Percentiles rank a stretch among this genome's conserved stretches.
Evolutionary conservation across 2,329 filamentous ascomycete species (phyloP).

Genomic region (Colletotrichum chrysophilum): DNA sequence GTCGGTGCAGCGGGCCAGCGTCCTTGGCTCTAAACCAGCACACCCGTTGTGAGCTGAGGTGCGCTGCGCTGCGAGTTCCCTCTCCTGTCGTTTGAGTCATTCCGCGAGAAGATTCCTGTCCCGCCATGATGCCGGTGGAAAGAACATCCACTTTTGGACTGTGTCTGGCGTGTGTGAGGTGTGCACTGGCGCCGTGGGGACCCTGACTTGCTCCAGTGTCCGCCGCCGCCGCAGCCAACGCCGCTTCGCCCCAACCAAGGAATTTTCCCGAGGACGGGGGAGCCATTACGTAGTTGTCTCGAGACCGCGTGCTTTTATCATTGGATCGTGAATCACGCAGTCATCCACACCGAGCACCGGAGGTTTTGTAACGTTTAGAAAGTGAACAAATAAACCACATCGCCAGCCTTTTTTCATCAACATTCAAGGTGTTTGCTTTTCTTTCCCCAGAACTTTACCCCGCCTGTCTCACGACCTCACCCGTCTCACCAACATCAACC

Average conservation of each 20-base stretch:
- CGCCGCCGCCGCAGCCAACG: not conserved
- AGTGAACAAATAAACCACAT: not conserved
- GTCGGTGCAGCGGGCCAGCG: not conserved
- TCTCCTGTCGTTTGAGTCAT: not conserved
- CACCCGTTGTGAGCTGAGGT: not conserved
- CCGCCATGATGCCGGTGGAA: not conserved
- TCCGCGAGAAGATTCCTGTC: not conserved
- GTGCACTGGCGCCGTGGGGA: not conserved
- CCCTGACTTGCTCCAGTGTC: not conserved
- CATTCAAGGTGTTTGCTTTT: not conserved
- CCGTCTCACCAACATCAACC: not conserved
- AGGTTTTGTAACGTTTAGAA: not conserved
- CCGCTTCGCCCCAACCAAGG: not conserved
- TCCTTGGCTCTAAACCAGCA: not conserved
- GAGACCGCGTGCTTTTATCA: conserved; percentile 4
- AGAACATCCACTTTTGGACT: not conserved
- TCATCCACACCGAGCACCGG: not conserved
- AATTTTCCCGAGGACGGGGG: not conserved
- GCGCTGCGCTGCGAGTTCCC: not conserved
- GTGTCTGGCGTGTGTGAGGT: not conserved
- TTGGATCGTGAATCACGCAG: not conserved
- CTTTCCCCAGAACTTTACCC: not conserved
- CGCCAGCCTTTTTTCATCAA: not conserved
- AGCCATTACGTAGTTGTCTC: not conserved
- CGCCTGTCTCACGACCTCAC: not conserved